These are phyloP conservation scores for Thielaviopsis populi DNA, from an alignment of 2,329 filamentous ascomycete species.

Conservation along the genomic window DNA sequence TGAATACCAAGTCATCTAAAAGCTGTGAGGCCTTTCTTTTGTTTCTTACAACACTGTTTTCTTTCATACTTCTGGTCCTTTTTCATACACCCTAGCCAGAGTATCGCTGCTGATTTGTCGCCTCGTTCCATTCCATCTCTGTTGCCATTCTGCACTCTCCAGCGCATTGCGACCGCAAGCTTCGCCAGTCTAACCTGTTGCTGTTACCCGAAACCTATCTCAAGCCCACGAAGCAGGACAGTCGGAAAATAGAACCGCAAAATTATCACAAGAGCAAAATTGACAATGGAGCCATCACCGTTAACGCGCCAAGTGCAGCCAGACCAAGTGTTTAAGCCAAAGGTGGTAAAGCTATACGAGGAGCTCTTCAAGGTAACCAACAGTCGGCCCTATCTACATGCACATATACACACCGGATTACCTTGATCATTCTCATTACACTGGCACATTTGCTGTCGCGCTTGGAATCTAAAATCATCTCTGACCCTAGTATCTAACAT, in stretches of 20 bases:
- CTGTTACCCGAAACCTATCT: neutral
- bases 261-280: neutral
- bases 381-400: neutral
- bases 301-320: slow-evolving; percentile 85
- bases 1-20: neutral
- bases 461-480: neutral
- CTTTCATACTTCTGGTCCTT: no score
- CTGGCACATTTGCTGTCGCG: no score
- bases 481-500: neutral
- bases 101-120: neutral
- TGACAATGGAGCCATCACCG: slow-evolving; percentile 69
- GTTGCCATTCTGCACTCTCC: neutral
- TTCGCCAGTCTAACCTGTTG: neutral
- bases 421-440: no score
- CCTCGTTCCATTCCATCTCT: neutral
- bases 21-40: neutral
- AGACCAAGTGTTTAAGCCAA: slow-evolving; percentile 70
- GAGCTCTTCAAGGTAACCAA: slow-evolving; percentile 56
- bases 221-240: neutral
- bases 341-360: slow-evolving; percentile 83
- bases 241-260: neutral
- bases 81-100: neutral
- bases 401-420: no score
- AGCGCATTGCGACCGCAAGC: neutral
- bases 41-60: neutral